These are phyloP conservation scores for Fusarium sp. DNA, from an alignment of 2,329 filamentous ascomycete genomes.

Conservation along the genomic window DNA sequence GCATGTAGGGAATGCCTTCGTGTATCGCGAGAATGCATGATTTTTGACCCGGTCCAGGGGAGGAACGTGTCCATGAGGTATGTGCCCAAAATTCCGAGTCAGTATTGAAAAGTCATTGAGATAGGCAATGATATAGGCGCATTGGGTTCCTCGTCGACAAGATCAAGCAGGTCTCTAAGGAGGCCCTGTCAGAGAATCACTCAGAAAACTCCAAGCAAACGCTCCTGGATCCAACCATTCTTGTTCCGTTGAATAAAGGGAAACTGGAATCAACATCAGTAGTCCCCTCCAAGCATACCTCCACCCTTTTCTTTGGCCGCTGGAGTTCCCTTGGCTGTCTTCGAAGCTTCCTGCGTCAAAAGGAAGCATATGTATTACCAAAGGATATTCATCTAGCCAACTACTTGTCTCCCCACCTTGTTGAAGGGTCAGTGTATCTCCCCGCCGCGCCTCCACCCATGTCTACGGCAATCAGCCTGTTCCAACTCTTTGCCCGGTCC, in stretches of 20 bases:
- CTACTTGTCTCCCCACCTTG: neutral
- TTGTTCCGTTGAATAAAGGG: neutral
- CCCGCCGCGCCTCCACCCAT: neutral
- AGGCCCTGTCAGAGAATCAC: neutral
- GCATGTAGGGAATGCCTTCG: neutral
- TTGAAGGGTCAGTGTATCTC: neutral
- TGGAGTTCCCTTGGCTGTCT: neutral
- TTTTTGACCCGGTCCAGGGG: neutral
- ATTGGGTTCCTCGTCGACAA: neutral
- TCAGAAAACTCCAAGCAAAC: neutral
- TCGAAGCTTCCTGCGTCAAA: neutral
- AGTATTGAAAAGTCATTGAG: neutral
- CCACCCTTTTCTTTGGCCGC: neutral
- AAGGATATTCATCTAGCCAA: neutral
- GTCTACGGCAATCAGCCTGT: neutral
- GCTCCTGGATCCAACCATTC: neutral
- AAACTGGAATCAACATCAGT: neutral
- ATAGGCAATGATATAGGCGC: neutral
- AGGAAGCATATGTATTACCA: neutral
- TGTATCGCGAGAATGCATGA: neutral
- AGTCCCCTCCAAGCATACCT: neutral
- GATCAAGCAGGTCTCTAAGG: neutral
- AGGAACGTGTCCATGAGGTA: neutral
- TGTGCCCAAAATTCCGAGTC: neutral
- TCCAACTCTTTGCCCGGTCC: neutral